Percentiles rank a stretch among this genome's conserved stretches.
Conservation (phyloP, 73 alveolate species). For the Paramecium biaurelia region DNA sequence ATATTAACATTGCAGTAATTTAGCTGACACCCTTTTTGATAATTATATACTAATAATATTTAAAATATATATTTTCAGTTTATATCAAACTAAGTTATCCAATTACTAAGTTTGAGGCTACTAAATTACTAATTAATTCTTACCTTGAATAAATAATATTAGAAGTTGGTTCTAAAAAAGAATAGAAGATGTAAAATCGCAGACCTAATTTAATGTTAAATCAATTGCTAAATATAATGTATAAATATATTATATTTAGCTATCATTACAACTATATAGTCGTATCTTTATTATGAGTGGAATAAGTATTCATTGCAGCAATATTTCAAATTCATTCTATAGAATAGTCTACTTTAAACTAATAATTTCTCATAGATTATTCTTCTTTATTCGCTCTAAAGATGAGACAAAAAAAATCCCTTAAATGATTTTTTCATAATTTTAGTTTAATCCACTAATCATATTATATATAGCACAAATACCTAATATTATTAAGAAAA, state of each 20-base stretch:
- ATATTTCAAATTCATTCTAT: not conserved
- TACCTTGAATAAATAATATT: too few species aligned
- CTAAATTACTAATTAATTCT: too few species aligned
- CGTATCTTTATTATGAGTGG: slow-evolving; percentile 44
- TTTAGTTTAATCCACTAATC: not conserved
- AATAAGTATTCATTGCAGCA: slow-evolving; percentile 27
- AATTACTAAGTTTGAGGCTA: too few species aligned
- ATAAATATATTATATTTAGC: not conserved
- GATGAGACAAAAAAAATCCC: too few species aligned
- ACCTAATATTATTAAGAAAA: not conserved
- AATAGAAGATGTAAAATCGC: too few species aligned
- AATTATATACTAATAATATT: too few species aligned
- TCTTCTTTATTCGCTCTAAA: not conserved
- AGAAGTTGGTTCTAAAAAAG: too few species aligned
- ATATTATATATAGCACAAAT: not conserved
- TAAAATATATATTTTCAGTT: not conserved
- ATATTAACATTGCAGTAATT: not conserved
- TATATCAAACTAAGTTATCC: not conserved
- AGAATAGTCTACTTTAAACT: not conserved
- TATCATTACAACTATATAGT: not conserved
- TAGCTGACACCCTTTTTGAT: not conserved
- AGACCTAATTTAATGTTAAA: too few species aligned
- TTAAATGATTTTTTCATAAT: too few species aligned
- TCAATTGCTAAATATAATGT: too few species aligned
- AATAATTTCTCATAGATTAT: not conserved